Evolutionary conservation across 1,139 yeast genomes (phyloP), one percentile per base, ranked within the genome.

Genomic region (Taiozyma sp.): DNA sequence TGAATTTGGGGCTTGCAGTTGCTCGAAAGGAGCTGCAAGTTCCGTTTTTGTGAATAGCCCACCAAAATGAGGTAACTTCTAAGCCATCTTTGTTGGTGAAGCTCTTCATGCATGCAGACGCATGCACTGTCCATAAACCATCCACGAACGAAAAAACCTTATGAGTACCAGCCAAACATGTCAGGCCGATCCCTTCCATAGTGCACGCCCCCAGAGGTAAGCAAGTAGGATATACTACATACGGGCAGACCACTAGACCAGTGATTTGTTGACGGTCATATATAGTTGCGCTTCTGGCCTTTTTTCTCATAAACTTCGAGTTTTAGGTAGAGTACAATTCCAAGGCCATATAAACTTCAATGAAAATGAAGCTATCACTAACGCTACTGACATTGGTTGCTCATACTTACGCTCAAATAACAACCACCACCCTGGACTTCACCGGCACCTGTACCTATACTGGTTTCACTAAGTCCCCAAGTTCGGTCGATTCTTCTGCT

Each of bases 371-470:
- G 50, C 45, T 58, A 29, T 51, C 62, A 16, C 30, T 59, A 19
- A 46, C 57, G 4, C 48, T 58, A 30, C 52, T 57, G 24, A 43
- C 52, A 9, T 43, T 58, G 14, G 48, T 55, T 10, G 53, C 58
- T 3, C 47, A 40, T 8, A 54, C 58, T 2, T 14, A 47, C 13
- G 62, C 62, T 4, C 30, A 8, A 7, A 60, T 55, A 28, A 47
- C 54, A 22, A 56, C 62, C 8, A 56, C 59, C 4, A 54, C 57
- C 3, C 46, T 50, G 7, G 55, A 55, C 36, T 60, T 58, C 51
- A 60, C 63, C 2, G 65, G 54, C 36, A 55, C 58, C 24, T 62
- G 59, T n/a, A 48, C 56, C 4, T 45, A 4, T 16, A 27, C 53
- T 1, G 51, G 45, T 3, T 58, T 47, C 49, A 50, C 56, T 16